A percentile compares a stretch with the other conserved stretches of the same genome.
phyloP scores from a whole-genome alignment of 495 filamentous ascomycete species.

The Talaromyces stipitatus region DNA sequence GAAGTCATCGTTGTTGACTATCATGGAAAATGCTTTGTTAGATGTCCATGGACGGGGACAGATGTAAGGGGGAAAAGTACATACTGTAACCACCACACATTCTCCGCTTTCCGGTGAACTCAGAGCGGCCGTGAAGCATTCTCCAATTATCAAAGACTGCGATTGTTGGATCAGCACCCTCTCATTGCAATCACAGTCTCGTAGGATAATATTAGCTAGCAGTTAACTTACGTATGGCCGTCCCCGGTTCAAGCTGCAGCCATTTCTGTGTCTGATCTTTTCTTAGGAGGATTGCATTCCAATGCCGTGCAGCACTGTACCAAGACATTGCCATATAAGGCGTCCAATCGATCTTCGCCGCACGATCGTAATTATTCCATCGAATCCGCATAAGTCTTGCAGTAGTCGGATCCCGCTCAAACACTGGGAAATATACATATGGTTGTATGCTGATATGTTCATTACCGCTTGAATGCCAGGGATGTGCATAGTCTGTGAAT shows the following conservation, averaged over 20 bases:
- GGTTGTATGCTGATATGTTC: slow-evolving; percentile 71
- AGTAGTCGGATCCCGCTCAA: slow-evolving; percentile 40
- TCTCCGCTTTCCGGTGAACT: slow-evolving; percentile 74
- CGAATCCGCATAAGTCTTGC: slow-evolving; percentile 55
- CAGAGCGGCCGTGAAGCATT: slow-evolving; percentile 74
- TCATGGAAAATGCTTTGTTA: slow-evolving; percentile 14
- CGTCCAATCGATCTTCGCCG: slow-evolving; percentile 39
- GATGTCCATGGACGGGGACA: not conserved
- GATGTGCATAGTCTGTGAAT: slow-evolving; percentile 46
- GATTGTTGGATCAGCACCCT: not conserved
- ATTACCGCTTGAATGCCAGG: slow-evolving; percentile 79
- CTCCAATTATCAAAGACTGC: slow-evolving; percentile 94
- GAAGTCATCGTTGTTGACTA: slow-evolving; percentile 84
- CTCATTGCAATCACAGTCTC: not conserved
- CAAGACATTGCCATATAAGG: slow-evolving; percentile 42
- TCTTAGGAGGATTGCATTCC: slow-evolving; percentile 50
- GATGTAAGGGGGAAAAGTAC: slow-evolving; percentile 20
- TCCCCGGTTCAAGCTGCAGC: slow-evolving; percentile 68
- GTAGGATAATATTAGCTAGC: not conserved
- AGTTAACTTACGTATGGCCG: slow-evolving; percentile 54
- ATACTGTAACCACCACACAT: slow-evolving; percentile 86
- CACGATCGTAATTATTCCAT: slow-evolving; percentile 90
- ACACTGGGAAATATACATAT: slow-evolving; percentile 49
- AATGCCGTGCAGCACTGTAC: slow-evolving; percentile 69
- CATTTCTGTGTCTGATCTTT: slow-evolving; percentile 54